Evolutionary conservation across 306 rosid species (phyloP), one percentile per base, ranked within the genome.

Genomic region (Pyrus bretschneideri): DNA sequence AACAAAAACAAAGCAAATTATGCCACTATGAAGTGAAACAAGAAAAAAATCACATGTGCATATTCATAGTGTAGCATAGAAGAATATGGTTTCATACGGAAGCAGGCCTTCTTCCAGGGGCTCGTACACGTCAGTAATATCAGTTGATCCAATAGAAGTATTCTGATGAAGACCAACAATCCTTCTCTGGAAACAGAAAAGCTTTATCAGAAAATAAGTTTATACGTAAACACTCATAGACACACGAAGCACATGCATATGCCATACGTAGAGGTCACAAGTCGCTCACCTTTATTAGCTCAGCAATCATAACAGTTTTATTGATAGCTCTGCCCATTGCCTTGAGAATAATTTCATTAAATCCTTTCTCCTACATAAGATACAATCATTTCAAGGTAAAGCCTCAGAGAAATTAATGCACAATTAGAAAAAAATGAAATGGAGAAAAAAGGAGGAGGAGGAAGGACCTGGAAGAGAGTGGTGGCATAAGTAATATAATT

Each of bases 241-340:
- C 54, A 22, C 35, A 66, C 15, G 6, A 61, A 4, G 51, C 70
- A 67, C 46, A 72, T 58, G 54, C 27, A 38, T 40, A 66, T 22
- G 30, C 55, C 77, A 38, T 11, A 73, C 1, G 45, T 0, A 66
- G 5, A 80, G 35, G 61, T 25, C 63, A 29, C 30, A n/a, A 78
- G 21, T 69, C 30, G 46, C 89, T 70, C 62, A 93, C 96, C 97
- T 91, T 91, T 57, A 91, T 90, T 66, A 93, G 83, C 74, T 93
- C 96, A 51, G 89, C 90, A 78, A 93, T 93, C 94, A 87, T 88
- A 40, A 93, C 97, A 76, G 97, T 91, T 85, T 91, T 93, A 78
- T 83, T 89, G 76, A 93, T 93, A 45, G 97, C 97, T 71, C 98
- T 89, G 44, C 98, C 97, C 98, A 93, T 93, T 49, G 97, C 98